A percentile compares a stretch with the other conserved stretches of the same genome.
Evolutionary conservation across 768 basidiomycete genomes (phyloP).

Genomic region (Rhizopogon sp.): DNA sequence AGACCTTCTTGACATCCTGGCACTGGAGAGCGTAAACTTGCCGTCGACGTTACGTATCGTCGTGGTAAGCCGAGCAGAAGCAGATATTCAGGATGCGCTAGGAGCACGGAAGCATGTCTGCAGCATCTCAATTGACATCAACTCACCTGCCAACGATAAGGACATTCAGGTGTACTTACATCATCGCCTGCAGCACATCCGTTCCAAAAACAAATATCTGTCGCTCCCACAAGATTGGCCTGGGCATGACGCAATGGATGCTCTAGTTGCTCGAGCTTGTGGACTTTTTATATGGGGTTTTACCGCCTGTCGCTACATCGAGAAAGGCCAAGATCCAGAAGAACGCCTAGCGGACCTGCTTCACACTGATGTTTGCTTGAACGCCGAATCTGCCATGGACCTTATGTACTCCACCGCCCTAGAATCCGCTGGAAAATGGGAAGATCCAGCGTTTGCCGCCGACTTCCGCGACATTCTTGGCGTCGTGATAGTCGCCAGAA

Average conservation of each 20-base stretch:
- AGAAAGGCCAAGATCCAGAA: conserved; percentile 24
- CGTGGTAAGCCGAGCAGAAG: conserved; percentile 28
- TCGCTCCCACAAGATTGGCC: conserved; percentile 26
- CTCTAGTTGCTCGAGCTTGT: conserved; percentile 22
- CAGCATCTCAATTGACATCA: conserved; percentile 21
- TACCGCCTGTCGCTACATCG: conserved; percentile 28
- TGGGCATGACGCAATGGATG: conserved; percentile 11
- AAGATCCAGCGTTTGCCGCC: conserved; percentile 19
- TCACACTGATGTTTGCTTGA: conserved; percentile 12
- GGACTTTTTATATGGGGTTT: conserved; percentile 29
- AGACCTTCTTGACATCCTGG: conserved; percentile 25
- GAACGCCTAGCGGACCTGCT: conserved; percentile 24
- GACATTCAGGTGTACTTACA: conserved; percentile 23
- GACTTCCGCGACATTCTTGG: conserved; percentile 30
- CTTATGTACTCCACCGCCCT: conserved; percentile 26
- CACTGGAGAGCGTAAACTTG: conserved; percentile 13
- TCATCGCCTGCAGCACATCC: conserved; percentile 21
- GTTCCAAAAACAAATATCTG: conserved; percentile 21
- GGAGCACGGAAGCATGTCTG: conserved; percentile 7
- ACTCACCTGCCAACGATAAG: conserved; percentile 16
- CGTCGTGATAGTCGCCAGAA: conserved; percentile 22
- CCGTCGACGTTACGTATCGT: conserved; percentile 25
- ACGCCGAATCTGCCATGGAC: conserved; percentile 24
- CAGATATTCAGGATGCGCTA: conserved; percentile 18
- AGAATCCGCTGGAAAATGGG: conserved; percentile 25